Percentiles rank a stretch among this genome's conserved stretches.
Evolutionary conservation across 2,329 filamentous ascomycete genomes (phyloP).

Genomic region (Aspergillus sp.): DNA sequence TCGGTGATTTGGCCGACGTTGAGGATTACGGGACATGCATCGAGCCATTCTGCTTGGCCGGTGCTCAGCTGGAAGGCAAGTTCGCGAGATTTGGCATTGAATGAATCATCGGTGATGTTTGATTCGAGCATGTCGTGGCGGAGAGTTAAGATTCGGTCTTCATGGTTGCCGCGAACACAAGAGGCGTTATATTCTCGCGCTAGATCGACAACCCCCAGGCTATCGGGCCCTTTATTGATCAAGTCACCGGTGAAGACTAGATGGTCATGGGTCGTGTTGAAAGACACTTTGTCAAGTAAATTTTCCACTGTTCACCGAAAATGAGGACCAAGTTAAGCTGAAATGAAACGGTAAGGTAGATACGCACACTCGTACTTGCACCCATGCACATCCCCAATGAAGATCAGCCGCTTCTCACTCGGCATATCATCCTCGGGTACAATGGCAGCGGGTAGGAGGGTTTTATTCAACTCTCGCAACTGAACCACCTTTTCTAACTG

Average conservation of each 20-base stretch:
- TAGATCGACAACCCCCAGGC: constrained; percentile 71
- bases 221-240: constrained; percentile 85
- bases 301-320: constrained; percentile 40
- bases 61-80: constrained; percentile 58
- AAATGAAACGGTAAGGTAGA: background rate
- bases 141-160: constrained; percentile 77
- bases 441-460: constrained; percentile 43
- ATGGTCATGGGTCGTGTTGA: constrained; percentile 65
- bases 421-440: constrained; percentile 13
- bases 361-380: constrained; percentile 66
- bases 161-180: constrained; percentile 88
- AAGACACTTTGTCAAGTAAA: constrained; percentile 67
- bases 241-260: constrained; percentile 76
- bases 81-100: constrained; percentile 41
- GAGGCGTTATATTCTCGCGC: constrained; percentile 73
- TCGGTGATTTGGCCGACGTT: constrained; percentile 63
- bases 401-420: constrained; percentile 62
- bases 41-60: constrained; percentile 68
- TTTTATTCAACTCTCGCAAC: constrained; percentile 50
- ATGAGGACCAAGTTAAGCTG: background rate
- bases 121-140: constrained; percentile 48
- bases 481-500: constrained; percentile 52
- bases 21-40: constrained; percentile 74
- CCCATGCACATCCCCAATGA: constrained; percentile 92
- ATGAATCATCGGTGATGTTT: constrained; percentile 16